Base-by-base conservation (phyloP, 495 filamentous ascomycete species). In the Neurospora sp. region DNA sequence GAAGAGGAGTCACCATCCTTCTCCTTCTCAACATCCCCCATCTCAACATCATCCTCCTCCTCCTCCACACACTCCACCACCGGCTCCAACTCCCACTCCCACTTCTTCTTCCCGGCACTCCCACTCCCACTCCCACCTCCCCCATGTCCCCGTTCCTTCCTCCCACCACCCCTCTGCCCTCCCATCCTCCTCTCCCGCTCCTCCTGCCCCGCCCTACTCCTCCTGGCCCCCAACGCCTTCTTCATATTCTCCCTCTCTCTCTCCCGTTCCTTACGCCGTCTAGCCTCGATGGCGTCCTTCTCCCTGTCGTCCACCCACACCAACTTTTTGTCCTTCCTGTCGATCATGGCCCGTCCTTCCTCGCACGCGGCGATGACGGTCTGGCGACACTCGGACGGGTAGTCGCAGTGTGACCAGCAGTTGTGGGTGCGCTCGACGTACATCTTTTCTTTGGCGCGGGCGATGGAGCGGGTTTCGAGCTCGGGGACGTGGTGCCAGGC, bases 401-500 rank as follows among this genome's bases (percentile, higher is more conserved):
- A 85, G 70, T 85, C 81, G 70, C 84, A 87, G 71, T 85, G 81
- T 0, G 71, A 10, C 76, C 74, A 80, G 75, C 85, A 87, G 74
- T 82, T 72, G 40, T 84, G 78, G 40, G 69, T 59, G 9, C 70
- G 71, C 4, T 53, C 18, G 31, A 77, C 45, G 35, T 78, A 84
- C 44, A 78, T 74, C 12, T 22, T 59, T 37, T 83, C 76, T 69
- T 79, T 80, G 35, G 69, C 42, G 6, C 75, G 73, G 45, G 35
- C 53, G 27, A 68, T 65, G 53, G 14, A 16, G 14, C 53, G 27
- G 53, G 70, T 68, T 18, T 44, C 22, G 27, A 31, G 70, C 44
- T 37, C 70, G 35, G 27, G 31, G 37, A 71, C 31, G 70, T 71
- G 27, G 44, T 59, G 44, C 44, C 44, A 38, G 70, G 31, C 27